Conservation (phyloP, 306 rosid species). For the Comarum palustre region DNA sequence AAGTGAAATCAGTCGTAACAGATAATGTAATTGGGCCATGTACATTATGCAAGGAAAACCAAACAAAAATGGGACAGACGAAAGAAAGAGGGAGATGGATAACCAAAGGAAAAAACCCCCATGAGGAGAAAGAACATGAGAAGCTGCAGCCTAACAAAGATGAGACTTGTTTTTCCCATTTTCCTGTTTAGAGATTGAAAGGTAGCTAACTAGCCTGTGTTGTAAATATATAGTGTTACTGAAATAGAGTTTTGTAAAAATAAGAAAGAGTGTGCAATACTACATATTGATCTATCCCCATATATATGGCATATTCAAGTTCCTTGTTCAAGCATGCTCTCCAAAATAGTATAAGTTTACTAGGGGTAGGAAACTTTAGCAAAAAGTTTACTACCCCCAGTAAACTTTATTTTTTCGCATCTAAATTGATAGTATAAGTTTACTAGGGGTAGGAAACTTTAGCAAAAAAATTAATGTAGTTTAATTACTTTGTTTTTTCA, state of each 20-base stretch:
- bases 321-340: neutral
- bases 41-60: neutral
- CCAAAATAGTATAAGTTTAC: too few relatives aligned
- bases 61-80: neutral
- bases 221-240: neutral
- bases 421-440: too few relatives aligned
- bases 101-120: conserved; percentile 56
- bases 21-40: neutral
- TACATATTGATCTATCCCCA: neutral
- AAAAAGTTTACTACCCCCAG: too few relatives aligned
- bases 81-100: conserved; percentile 12
- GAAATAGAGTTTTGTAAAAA: neutral
- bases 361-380: too few relatives aligned
- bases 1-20: neutral
- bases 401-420: too few relatives aligned
- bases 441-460: too few relatives aligned
- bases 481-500: too few relatives aligned
- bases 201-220: neutral
- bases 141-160: conserved; percentile 16
- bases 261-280: neutral
- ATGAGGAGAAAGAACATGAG: conserved; percentile 29
- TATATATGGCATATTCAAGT: neutral
- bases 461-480: too few relatives aligned
- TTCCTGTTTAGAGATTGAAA: conserved; percentile 12
- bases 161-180: conserved; percentile 30